Base-by-base conservation (phyloP, 164 flowering plant genomes). In the Nymphaea thermarum region DNA sequence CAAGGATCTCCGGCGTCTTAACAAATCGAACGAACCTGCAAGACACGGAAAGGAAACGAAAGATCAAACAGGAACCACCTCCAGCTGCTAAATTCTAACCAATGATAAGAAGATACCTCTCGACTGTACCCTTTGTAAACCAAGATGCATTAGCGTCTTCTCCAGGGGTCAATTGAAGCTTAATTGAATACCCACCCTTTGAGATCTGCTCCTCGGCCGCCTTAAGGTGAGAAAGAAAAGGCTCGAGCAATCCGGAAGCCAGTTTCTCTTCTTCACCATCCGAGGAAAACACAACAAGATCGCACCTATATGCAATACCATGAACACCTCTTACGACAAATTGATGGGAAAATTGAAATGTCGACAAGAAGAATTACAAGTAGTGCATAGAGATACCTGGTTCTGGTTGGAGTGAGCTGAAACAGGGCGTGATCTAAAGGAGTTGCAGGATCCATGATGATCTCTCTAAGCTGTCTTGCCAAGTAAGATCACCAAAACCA, bases 401-500 rank as follows among this genome's bases (percentile, higher is more conserved):
- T 91, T 80, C 97, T 82, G 12, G 97, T 91, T 42, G 97, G 97
- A 18, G 97, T 91, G 71, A 91, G 91, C 43, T 87, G 95, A 73
- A 89, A 91, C 63, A 91, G 82, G 75, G 78, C 95, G 71, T 86
- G 71, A 67, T 84, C 87, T 36, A 84, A 80, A 42, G 69, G 75
- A 59, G 80, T 74, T 47, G 67, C 72, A 5, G 84, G 73, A 65
- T 84, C 78, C 87, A 82, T 84, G 3, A 3, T 55, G 25, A 8
- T 47, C 12, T 10, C 53, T 10, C 53, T 25, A 25, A 25, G 36
- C 36, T 25, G 36, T 25, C 36, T 25, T 25, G 36, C 36, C 1
- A 25, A 25, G 36, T 25, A 25, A 25, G 36, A 25, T 25, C 36
- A 25, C 36, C 36, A 25, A 25, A 25, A 25, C 36, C 36, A 25